A percentile compares a stretch with the other conserved stretches of the same genome.
Conservation (phyloP, 2,329 filamentous ascomycete species). For the Diplodia mutila region DNA sequence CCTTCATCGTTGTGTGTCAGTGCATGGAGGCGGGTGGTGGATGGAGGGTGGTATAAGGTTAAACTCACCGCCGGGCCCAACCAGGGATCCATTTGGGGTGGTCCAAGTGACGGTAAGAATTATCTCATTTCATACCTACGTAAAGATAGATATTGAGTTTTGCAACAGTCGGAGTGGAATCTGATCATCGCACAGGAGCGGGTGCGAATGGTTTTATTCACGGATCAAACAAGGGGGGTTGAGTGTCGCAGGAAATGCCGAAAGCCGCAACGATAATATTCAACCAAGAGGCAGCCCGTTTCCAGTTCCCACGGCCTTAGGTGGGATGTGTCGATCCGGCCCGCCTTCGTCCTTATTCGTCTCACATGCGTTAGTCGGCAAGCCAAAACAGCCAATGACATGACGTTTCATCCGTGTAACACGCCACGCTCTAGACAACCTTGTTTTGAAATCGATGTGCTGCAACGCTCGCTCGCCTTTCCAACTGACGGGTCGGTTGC, state of each 20-base stretch:
- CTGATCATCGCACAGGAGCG: not conserved
- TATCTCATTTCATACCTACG: too few relatives aligned
- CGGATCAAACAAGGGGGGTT: not conserved
- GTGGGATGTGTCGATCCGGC: not conserved
- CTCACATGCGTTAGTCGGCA: not conserved
- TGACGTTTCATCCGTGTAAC: not conserved
- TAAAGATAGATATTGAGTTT: not conserved
- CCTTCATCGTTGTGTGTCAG: not conserved
- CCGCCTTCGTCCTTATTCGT: not conserved
- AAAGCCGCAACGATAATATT: too few relatives aligned
- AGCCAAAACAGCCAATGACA: not conserved
- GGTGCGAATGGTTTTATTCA: not conserved
- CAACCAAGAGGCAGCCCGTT: not conserved
- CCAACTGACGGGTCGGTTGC: not conserved
- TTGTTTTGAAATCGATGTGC: not conserved
- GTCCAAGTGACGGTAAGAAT: not conserved
- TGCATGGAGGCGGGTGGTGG: not conserved
- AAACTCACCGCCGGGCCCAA: not conserved
- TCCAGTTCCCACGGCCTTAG: not conserved
- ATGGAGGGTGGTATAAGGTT: not conserved
- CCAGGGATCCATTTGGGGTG: not conserved
- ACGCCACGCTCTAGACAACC: not conserved
- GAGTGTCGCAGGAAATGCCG: not conserved
- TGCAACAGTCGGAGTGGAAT: too few relatives aligned
- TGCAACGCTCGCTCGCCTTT: not conserved